These are phyloP conservation scores for Termitomyces eurrhizus DNA, from an alignment of 768 basidiomycete genomes.

Conservation along the genomic window DNA sequence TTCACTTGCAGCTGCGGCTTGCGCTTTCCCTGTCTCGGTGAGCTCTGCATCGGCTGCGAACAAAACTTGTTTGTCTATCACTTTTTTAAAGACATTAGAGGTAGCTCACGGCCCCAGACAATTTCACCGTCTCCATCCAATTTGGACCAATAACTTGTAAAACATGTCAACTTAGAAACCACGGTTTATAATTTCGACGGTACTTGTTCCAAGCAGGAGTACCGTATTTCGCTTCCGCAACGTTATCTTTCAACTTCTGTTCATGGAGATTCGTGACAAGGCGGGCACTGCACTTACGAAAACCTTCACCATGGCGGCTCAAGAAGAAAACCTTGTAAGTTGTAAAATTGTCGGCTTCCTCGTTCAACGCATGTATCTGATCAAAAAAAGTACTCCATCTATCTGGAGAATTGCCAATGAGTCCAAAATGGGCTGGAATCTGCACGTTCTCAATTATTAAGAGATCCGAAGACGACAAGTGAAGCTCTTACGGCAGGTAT, in stretches of 20 bases:
- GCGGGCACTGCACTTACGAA: conserved; percentile 43
- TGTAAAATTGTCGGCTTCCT: conserved; percentile 28
- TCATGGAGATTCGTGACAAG: not conserved
- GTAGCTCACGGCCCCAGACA: conserved; percentile 67
- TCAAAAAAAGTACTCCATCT: conserved; percentile 47
- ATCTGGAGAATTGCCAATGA: conserved; percentile 43
- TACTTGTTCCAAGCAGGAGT: conserved; percentile 59
- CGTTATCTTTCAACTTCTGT: conserved; percentile 48
- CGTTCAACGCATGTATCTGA: conserved; percentile 45
- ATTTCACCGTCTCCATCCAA: conserved; percentile 62
- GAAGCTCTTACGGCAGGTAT: conserved; percentile 27
- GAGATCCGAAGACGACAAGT: not conserved
- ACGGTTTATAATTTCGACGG: conserved; percentile 13
- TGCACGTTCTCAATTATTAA: conserved; percentile 18
- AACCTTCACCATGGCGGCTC: conserved; percentile 70
- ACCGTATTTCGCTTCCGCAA: conserved; percentile 57
- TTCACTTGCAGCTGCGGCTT: conserved; percentile 43
- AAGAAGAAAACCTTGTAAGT: conserved; percentile 65
- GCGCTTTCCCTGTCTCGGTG: conserved; percentile 51
- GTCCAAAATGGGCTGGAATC: conserved; percentile 57
- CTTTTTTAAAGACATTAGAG: not conserved
- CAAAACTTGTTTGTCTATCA: not conserved
- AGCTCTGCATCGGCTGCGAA: conserved; percentile 60
- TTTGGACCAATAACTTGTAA: conserved; percentile 55
- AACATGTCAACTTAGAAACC: not conserved